These are phyloP conservation scores for Nothomitra cinnamomea DNA, from an alignment of 2,329 filamentous ascomycete species.

Conservation along the genomic window DNA sequence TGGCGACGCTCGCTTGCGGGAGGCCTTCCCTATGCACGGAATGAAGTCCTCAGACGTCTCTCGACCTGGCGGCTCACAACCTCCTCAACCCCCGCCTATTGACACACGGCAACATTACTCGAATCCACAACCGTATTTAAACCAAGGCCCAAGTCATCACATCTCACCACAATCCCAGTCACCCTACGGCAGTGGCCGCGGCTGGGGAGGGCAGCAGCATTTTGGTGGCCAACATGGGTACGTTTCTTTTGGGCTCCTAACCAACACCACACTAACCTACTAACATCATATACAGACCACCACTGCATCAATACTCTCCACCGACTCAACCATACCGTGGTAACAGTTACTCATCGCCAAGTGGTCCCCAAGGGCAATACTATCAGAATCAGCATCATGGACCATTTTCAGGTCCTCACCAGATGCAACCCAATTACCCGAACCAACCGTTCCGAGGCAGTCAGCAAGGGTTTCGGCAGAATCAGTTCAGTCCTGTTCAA, in stretches of 20 bases:
- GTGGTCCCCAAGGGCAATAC: constrained; percentile 37
- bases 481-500: constrained; percentile 30
- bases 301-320: constrained; percentile 41
- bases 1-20: constrained; percentile 18
- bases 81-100: constrained; percentile 24
- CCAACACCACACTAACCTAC: constrained; percentile 10
- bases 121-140: constrained; percentile 40
- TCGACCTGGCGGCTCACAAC: constrained; percentile 16
- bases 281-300: constrained; percentile 20
- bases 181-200: constrained; percentile 38
- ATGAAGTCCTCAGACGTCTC: constrained; percentile 18
- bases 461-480: constrained; percentile 39
- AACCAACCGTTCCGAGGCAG: constrained; percentile 34
- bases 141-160: constrained; percentile 36
- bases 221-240: constrained; percentile 34
- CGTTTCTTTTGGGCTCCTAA: constrained; percentile 16
- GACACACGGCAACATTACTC: constrained; percentile 31
- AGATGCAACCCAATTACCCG: constrained; percentile 35
- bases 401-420: constrained; percentile 37
- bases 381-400: constrained; percentile 28
- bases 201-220: constrained; percentile 30
- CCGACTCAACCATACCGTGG: constrained; percentile 36
- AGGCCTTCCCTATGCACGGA: constrained; percentile 19
- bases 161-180: constrained; percentile 45
- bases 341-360: constrained; percentile 34